phyloP scores from a whole-genome alignment of 495 filamentous ascomycete species.

The Aspergillus incahuasiensis region DNA sequence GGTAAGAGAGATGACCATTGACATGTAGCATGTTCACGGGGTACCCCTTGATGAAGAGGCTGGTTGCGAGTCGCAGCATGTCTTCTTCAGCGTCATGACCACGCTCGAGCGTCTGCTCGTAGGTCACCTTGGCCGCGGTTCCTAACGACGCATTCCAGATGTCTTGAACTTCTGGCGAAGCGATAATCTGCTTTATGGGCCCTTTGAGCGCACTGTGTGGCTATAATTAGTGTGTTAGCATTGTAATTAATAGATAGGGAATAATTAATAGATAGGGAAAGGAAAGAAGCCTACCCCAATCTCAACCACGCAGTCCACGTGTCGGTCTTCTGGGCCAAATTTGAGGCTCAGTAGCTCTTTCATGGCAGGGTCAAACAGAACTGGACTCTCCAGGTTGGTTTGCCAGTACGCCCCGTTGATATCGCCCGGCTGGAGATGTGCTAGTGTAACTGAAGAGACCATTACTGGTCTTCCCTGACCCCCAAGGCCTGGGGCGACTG shows the following conservation, averaged over 20 bases:
- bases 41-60: slow-evolving; percentile 3
- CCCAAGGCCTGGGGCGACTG: neutral
- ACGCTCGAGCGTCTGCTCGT: neutral
- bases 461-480: neutral
- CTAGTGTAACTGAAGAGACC: neutral
- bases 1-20: neutral
- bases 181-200: slow-evolving; percentile 5
- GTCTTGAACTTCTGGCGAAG: neutral
- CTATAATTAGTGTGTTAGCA: no score
- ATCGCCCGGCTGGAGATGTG: neutral
- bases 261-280: neutral
- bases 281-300: neutral
- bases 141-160: no score
- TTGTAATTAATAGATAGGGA: slow-evolving; percentile 5
- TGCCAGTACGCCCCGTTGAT: neutral
- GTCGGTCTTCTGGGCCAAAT: neutral
- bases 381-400: neutral
- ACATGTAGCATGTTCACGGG: neutral
- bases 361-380: neutral
- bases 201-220: slow-evolving; percentile 9
- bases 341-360: neutral
- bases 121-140: neutral
- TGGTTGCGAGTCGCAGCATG: neutral
- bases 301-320: neutral
- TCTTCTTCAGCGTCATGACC: neutral